These are phyloP conservation scores for Cochlearia excelsa DNA, from an alignment of 345 rosid genomes.

Conservation along the genomic window DNA sequence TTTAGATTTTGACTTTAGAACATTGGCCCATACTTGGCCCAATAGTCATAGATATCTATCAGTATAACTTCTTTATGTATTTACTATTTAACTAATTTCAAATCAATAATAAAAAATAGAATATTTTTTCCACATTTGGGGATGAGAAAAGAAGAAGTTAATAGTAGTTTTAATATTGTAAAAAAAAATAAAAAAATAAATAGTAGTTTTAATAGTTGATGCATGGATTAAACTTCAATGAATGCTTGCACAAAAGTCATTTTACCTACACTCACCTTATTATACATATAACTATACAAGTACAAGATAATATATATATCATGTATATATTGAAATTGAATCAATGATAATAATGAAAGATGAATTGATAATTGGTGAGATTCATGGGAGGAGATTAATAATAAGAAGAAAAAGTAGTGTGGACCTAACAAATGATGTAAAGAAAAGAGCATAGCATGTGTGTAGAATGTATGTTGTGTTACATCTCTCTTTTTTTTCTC, in stretches of 20 bases:
- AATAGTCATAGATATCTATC: slow-evolving; percentile 18
- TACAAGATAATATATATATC: no score
- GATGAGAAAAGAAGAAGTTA: no score
- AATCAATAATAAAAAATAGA: slow-evolving; percentile 5
- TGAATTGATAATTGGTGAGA: slow-evolving; percentile 25
- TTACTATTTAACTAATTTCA: slow-evolving; percentile 20
- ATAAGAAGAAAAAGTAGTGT: slow-evolving; percentile 12
- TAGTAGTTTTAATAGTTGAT: no score
- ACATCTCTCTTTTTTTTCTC: slow-evolving; percentile 17
- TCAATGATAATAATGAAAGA: slow-evolving; percentile 15
- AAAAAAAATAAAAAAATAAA: no score
- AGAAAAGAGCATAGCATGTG: slow-evolving; percentile 22
- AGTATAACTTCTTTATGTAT: slow-evolving; percentile 19
- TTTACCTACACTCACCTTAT: no score
- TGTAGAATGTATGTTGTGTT: slow-evolving; percentile 11
- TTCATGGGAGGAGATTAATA: slow-evolving; percentile 20
- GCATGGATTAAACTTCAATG: no score
- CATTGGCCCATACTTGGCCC: slow-evolving; percentile 33
- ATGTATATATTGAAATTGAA: no score
- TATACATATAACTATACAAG: no score
- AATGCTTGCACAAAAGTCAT: no score
- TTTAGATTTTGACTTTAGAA: slow-evolving; percentile 35
- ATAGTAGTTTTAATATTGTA: no score
- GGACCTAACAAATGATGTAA: slow-evolving; percentile 20
- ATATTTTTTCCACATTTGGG: no score